Evolutionary conservation across 495 filamentous ascomycete genomes (phyloP), one percentile per base, ranked within the genome.

Genomic region (Talaromyces liani): DNA sequence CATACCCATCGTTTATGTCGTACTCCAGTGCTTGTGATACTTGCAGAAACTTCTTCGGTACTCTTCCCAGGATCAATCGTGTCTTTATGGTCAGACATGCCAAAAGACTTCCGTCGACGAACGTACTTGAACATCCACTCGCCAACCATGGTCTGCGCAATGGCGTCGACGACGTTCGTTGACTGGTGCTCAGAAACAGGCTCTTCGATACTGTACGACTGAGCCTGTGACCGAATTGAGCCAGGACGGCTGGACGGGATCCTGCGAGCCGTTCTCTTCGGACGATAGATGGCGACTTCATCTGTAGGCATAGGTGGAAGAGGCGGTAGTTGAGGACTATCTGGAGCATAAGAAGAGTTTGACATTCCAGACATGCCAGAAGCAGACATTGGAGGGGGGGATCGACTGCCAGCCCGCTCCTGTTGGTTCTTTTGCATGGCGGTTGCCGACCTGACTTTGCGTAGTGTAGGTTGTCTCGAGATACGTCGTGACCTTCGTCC

Each of bases 61-160:
- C 77, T 77, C 61, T 71, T 71, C 7, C 74, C 76, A 47, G 24
- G 24, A 60, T 87, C 87, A 71, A 80, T 81, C 59, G 80, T 85
- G 66, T 86, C 87, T 33, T 84, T 82, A 34, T 80, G 77, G 61
- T 98, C 93, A 4, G 84, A 76, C 51, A 95, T 87, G 39, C 90
- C 89, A 74, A 98, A 98, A 2, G 94, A 94, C 74, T 91, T 97
- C 65, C 94, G 85, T 71, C 92, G 85, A 47, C 94, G 85, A 47
- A 98, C 90, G 71, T 98, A 98, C 70, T 98, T 98, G 84, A 88
- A 98, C 94, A 98, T 98, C 94, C 94, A 98, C 70, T 98, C 94
- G 34, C 94, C 94, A 54, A 98, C 91, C 94, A 98, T 98, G 5
- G 94, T 97, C 68, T 96, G 91, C 3, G 94, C 92, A 75, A 98